Base-by-base conservation (phyloP, 768 basidiomycete genomes). In the Crepidotus variabilis region DNA sequence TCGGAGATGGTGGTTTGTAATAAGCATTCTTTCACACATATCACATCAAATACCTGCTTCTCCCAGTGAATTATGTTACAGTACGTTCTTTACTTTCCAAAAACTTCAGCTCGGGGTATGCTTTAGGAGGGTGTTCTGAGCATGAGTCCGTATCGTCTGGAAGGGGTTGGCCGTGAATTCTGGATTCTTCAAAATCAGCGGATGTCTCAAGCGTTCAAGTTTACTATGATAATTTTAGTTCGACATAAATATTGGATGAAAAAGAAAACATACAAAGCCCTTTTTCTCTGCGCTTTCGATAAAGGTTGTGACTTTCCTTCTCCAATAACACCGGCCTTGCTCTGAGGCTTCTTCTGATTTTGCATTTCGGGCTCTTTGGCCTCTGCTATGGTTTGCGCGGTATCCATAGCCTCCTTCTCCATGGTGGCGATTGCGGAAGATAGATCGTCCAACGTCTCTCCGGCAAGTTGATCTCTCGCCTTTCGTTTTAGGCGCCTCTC, bases 101-200 rank as follows among this genome's bases (percentile, higher is more conserved):
- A 39, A 14, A 22, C 22, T 49, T 55, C 47, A 50, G 1, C 48
- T 58, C 43, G 61, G 51, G 47, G 71, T 64, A 59, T 79, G 84
- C 60, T 82, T 84, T 34, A 90, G 58, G 10, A 92, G 74, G 0
- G 91, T 90, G 65, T 92, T 92, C 67, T 86, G 78, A 2, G 86
- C 88, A 67, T 93, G 91, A 3, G 79, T 86, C 5, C 89, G 85
- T 61, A 92, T 88, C 1, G 88, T 86, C 63, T 85, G 74, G 66
- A 92, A 92, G 1, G 91, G 91, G 63, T 86, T 87, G 32, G 79
- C 70, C 9, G 81, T 69, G 64, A 85, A 92, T 36, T 82, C 78
- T 5, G 86, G 77, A 63, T 85, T 86, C 20, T 83, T 75, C 28
- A 88, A 74, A 39, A 92, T 84, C 59, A 86, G 71, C 9, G 88